phyloP scores from a whole-genome alignment of 257 asterid species.

The Salvia rosmarinus region DNA sequence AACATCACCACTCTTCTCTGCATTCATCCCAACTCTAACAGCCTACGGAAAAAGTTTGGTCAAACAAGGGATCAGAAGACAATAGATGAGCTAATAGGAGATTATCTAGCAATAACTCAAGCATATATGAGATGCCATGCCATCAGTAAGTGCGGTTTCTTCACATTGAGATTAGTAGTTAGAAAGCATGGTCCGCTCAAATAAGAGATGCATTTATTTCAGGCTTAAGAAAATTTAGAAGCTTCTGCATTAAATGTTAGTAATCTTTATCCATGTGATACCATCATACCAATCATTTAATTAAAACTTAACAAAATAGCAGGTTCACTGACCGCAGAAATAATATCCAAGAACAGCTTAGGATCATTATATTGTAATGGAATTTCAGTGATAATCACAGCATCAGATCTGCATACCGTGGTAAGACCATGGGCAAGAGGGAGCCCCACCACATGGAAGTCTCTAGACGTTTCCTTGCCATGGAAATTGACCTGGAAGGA shows the following conservation, averaged over 20 bases:
- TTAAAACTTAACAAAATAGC: slow-evolving; percentile 11
- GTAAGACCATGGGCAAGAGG: slow-evolving; percentile 98
- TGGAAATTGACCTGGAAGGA: slow-evolving; percentile 96
- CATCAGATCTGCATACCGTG: slow-evolving; percentile 53
- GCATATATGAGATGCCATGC: neutral
- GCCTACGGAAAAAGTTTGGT: slow-evolving; percentile 51
- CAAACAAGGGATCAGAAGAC: slow-evolving; percentile 5
- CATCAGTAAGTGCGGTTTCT: slow-evolving; percentile 6
- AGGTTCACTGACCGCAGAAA: neutral
- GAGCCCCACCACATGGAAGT: slow-evolving; percentile 99
- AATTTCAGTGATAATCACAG: neutral
- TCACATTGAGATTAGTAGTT: slow-evolving; percentile 8
- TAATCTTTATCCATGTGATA: neutral
- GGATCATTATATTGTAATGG: neutral
- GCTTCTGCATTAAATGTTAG: neutral
- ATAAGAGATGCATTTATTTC: neutral
- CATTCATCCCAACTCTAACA: slow-evolving; percentile 95
- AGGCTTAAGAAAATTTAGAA: slow-evolving; percentile 20
- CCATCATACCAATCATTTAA: no score
- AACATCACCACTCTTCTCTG: slow-evolving; percentile 97
- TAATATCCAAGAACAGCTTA: neutral
- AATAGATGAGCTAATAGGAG: neutral
- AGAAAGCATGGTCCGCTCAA: neutral
- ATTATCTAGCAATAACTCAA: neutral
- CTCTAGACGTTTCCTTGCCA: slow-evolving; percentile 99